Conservation (phyloP, 768 basidiomycete genomes). For the Phanerodontia chrysosporium region DNA sequence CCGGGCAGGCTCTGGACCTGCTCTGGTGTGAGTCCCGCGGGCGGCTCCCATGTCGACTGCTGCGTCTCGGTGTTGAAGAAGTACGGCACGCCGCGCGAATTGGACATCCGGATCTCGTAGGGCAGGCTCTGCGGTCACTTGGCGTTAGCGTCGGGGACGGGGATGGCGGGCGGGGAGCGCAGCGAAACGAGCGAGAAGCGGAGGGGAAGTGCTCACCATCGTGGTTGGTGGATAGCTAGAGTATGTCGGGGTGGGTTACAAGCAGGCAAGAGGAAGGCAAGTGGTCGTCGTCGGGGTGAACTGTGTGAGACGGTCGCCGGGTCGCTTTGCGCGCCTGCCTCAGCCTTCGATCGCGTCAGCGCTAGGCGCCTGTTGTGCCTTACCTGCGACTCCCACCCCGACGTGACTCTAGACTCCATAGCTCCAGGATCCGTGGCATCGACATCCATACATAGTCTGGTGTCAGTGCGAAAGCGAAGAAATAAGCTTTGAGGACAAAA, state of each 20-base stretch:
- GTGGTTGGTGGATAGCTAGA: neutral
- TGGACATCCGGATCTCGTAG: conserved; percentile 78
- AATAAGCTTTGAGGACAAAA: too few relatives aligned
- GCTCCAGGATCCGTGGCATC: too few relatives aligned
- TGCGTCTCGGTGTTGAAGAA: conserved; percentile 76
- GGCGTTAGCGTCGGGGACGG: neutral
- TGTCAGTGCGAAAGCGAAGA: too few relatives aligned
- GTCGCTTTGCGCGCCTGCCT: neutral
- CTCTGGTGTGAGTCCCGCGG: conserved; percentile 54
- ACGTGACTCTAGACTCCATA: too few relatives aligned
- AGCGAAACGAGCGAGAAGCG: neutral
- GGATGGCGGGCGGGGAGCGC: neutral
- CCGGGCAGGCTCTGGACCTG: conserved; percentile 65
- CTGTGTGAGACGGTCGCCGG: too few relatives aligned
- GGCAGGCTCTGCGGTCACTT: neutral
- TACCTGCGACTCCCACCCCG: neutral
- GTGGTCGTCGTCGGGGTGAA: neutral
- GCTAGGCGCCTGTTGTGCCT: neutral
- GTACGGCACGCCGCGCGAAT: conserved; percentile 74
- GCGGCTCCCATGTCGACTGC: conserved; percentile 78
- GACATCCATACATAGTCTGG: too few relatives aligned
- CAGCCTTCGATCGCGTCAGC: neutral
- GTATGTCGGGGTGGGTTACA: neutral
- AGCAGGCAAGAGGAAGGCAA: neutral
- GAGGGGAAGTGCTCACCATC: neutral